phyloP scores from a whole-genome alignment of 176 grass and related monocot species.

The Aegilops tauschii region DNA sequence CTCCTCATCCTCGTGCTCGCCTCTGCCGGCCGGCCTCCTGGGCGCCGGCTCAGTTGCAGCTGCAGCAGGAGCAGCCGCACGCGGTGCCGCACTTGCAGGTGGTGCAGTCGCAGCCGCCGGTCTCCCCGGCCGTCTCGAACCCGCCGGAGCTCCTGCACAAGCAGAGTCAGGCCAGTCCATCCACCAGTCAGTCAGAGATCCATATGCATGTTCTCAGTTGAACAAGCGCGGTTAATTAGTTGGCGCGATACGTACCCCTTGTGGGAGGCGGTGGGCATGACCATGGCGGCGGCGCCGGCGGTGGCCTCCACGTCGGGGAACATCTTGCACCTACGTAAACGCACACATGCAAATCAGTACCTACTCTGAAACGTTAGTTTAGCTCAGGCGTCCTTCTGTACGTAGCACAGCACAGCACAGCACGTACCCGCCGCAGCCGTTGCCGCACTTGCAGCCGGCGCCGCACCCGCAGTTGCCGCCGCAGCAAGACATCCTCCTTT shows the following conservation, averaged over 20 bases:
- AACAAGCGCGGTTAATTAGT: too few species aligned
- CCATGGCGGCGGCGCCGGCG: constrained; percentile 37
- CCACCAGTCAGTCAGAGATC: too few species aligned
- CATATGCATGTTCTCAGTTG: too few species aligned
- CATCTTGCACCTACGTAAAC: constrained; percentile 47
- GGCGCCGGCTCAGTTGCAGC: constrained; percentile 50
- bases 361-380: too few species aligned
- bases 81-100: constrained; percentile 74
- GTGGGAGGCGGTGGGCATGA: constrained; percentile 33
- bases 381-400: too few species aligned
- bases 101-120: constrained; percentile 58
- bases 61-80: constrained; percentile 69
- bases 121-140: constrained; percentile 48
- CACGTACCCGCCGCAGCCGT: constrained; percentile 50
- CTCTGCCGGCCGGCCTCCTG: background rate
- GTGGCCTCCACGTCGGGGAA: constrained; percentile 59
- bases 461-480: constrained; percentile 82
- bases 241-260: constrained; percentile 37
- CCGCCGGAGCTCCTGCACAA: constrained; percentile 39
- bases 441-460: constrained; percentile 64
- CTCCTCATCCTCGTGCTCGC: constrained; percentile 16
- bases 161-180: too few species aligned
- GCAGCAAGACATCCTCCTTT: constrained; percentile 74
- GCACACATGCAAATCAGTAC: background rate
- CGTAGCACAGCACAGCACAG: too few species aligned